Evolutionary conservation across 805 yeast genomes (phyloP).

Genomic region (Candida schatavii): DNA sequence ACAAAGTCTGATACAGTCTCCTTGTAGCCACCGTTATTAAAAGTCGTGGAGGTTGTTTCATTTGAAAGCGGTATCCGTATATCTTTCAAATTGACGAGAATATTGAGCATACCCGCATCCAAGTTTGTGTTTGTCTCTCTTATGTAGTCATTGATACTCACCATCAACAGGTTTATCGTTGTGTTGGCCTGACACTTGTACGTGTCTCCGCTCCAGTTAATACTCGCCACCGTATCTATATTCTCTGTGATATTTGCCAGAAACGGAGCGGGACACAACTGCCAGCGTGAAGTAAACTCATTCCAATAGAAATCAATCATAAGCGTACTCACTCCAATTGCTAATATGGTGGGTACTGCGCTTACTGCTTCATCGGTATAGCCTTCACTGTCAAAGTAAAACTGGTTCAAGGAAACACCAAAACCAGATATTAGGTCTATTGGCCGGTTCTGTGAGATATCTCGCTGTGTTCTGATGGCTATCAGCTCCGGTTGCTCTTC

Average conservation of each 20-base stretch:
- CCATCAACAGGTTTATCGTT: constrained; percentile 22
- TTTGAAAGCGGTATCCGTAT: constrained; percentile 8
- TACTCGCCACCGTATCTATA: constrained; percentile 7
- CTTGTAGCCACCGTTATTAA: background rate
- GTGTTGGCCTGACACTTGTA: constrained; percentile 30
- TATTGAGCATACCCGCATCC: constrained; percentile 30
- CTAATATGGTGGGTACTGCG: constrained; percentile 27
- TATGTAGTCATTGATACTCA: constrained; percentile 17
- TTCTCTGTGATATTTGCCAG: constrained; percentile 21
- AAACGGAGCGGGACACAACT: constrained; percentile 50
- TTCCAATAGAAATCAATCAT: constrained; percentile 57
- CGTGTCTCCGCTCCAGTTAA: constrained; percentile 25
- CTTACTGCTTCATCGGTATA: constrained; percentile 19
- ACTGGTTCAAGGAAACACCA: constrained; percentile 30
- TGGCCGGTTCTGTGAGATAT: constrained; percentile 27
- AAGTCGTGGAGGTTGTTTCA: background rate
- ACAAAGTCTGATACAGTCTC: background rate
- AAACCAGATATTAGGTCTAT: constrained; percentile 29
- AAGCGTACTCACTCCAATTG: constrained; percentile 46
- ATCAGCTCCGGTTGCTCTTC: background rate
- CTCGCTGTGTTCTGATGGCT: constrained; percentile 34
- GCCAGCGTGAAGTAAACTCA: constrained; percentile 45
- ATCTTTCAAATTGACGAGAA: constrained; percentile 26
- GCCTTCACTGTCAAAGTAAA: constrained; percentile 29
- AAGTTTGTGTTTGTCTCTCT: constrained; percentile 28